Percentiles rank a stretch among this genome's conserved stretches.
Conservation (phyloP, 768 basidiomycete genomes). For the Suillus cothurnatus region DNA sequence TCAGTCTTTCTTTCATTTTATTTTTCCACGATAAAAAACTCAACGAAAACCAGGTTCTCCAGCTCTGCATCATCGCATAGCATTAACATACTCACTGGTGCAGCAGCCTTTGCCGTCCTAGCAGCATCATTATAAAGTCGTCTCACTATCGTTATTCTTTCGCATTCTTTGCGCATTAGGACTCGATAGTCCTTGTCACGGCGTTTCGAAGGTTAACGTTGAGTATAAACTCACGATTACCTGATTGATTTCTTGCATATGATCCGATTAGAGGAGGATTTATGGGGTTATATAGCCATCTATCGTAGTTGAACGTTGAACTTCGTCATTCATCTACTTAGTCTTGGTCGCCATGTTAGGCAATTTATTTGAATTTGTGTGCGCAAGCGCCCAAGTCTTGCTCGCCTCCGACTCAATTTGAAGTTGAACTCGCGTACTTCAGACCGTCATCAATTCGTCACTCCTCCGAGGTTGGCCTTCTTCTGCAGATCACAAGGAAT, state of each 20-base stretch:
- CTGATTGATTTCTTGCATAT: background rate
- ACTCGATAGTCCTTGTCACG: background rate
- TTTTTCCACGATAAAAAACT: background rate
- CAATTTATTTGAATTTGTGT: conserved; percentile 5
- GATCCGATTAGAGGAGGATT: background rate
- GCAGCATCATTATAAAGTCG: conserved; percentile 16
- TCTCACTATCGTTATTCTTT: conserved; percentile 3
- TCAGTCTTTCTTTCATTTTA: conserved; percentile 8
- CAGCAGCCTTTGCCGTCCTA: conserved; percentile 15
- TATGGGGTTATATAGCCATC: background rate
- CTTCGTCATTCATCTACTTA: background rate
- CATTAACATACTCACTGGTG: conserved; percentile 16
- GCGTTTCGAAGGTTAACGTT: background rate
- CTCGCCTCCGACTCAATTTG: conserved; percentile 2
- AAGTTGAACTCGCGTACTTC: background rate
- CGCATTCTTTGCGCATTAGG: conserved; percentile 1
- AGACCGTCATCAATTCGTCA: background rate
- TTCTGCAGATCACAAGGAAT: conserved; percentile 5
- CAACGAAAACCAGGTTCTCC: background rate
- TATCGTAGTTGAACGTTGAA: background rate
- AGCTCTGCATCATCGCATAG: conserved; percentile 11
- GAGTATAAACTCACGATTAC: background rate
- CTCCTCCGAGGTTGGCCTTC: background rate
- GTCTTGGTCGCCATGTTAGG: background rate
- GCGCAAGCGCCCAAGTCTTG: conserved; percentile 1